Evolutionary conservation across 768 basidiomycete genomes (phyloP).

Genomic region (Neoboletus brunneissimus): DNA sequence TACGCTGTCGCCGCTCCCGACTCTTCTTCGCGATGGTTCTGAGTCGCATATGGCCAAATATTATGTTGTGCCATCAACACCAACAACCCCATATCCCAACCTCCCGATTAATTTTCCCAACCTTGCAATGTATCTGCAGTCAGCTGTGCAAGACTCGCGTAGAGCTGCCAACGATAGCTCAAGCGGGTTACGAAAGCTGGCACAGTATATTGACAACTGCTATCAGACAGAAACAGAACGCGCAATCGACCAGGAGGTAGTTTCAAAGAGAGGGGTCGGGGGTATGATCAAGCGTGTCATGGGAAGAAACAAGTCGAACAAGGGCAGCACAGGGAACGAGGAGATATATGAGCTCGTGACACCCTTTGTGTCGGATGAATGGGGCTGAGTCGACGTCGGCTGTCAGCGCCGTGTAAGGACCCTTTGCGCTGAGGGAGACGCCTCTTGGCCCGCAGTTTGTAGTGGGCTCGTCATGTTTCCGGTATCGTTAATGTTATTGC

Average conservation of each 20-base stretch:
- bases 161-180: constrained; percentile 56
- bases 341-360: constrained; percentile 82
- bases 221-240: constrained; percentile 50
- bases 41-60: constrained; percentile 65
- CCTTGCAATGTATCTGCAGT: constrained; percentile 72
- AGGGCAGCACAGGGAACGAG: constrained; percentile 59
- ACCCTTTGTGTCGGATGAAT: constrained; percentile 76
- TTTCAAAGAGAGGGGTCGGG: constrained; percentile 42
- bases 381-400: constrained; percentile 43
- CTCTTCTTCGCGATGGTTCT: constrained; percentile 59
- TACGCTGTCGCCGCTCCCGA: constrained; percentile 53
- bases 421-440: neutral
- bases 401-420: neutral
- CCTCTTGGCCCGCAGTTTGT: neutral
- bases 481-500: neutral
- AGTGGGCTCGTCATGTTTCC: neutral
- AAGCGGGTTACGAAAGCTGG: constrained; percentile 61
- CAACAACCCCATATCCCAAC: constrained; percentile 58
- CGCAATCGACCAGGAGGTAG: constrained; percentile 35
- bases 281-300: constrained; percentile 63
- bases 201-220: constrained; percentile 64
- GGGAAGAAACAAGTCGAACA: constrained; percentile 45
- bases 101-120: constrained; percentile 76
- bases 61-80: constrained; percentile 66
- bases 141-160: constrained; percentile 67